phyloP scores from a whole-genome alignment of 78 protist genomes.

The Dictyostelium discoideum region DNA sequence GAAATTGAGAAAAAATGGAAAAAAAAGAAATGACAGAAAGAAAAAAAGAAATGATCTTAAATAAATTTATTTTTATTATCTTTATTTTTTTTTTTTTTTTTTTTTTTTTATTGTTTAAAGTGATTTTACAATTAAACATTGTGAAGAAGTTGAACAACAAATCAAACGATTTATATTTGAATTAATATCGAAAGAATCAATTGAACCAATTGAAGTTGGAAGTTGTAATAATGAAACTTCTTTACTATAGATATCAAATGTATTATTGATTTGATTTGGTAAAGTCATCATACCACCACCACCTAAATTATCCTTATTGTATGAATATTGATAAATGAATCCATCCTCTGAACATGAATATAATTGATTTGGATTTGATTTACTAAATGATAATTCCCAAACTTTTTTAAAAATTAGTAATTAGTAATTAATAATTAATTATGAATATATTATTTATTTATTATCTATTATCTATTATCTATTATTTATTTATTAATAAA shows the following conservation, averaged over 20 bases:
- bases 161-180: conserved; percentile 5
- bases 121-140: conserved; percentile 43
- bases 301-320: conserved; percentile 2
- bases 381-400: conserved; percentile 70
- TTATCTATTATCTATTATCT: no score
- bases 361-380: conserved; percentile 52
- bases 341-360: conserved; percentile 78
- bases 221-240: not conserved
- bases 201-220: not conserved
- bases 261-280: not conserved
- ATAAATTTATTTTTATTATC: no score
- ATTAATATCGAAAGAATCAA: conserved; percentile 66
- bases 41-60: no score
- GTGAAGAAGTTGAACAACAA: conserved; percentile 32
- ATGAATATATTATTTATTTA: not conserved
- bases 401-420: not conserved
- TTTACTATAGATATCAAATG: conserved; percentile 48
- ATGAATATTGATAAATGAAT: conserved; percentile 31
- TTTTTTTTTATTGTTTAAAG: not conserved
- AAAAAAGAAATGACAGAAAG: no score
- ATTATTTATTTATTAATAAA: not conserved
- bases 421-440: not conserved
- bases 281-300: not conserved
- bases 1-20: no score
- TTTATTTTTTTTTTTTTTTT: not conserved